phyloP scores from a whole-genome alignment of 495 filamentous ascomycete genomes.

The Hyaloscypha bicolor region DNA sequence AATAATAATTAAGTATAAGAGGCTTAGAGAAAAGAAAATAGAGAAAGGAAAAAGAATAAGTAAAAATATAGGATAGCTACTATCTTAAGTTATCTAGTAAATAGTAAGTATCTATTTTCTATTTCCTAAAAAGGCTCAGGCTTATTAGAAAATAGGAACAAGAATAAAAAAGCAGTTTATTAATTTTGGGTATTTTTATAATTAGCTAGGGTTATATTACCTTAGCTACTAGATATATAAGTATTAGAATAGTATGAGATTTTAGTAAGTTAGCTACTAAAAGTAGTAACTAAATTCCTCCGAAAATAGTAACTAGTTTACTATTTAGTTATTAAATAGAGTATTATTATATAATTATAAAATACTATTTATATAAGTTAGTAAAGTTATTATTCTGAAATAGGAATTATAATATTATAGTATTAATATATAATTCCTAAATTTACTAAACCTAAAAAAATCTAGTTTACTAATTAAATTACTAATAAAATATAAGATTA shows the following conservation, averaged over 20 bases:
- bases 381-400: too few relatives aligned
- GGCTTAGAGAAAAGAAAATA: slow-evolving; percentile 21
- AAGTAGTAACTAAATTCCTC: background rate
- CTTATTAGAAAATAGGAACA: slow-evolving; percentile 20
- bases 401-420: too few relatives aligned
- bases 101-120: slow-evolving; percentile 18
- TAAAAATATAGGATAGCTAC: background rate
- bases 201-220: background rate
- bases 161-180: background rate
- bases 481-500: too few relatives aligned
- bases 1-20: slow-evolving; percentile 17
- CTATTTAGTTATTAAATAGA: background rate
- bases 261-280: background rate
- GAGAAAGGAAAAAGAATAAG: slow-evolving; percentile 11
- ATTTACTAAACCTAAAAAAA: too few relatives aligned
- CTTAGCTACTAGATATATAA: background rate
- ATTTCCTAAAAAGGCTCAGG: background rate
- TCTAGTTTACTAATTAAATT: too few relatives aligned
- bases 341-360: too few relatives aligned
- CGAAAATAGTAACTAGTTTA: background rate
- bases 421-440: too few relatives aligned
- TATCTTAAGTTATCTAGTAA: slow-evolving; percentile 10
- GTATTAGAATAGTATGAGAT: background rate
- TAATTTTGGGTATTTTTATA: background rate
- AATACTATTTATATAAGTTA: too few relatives aligned